Evolutionary conservation across 768 basidiomycete genomes (phyloP).

Genomic region (Rhodotorula babjevae): DNA sequence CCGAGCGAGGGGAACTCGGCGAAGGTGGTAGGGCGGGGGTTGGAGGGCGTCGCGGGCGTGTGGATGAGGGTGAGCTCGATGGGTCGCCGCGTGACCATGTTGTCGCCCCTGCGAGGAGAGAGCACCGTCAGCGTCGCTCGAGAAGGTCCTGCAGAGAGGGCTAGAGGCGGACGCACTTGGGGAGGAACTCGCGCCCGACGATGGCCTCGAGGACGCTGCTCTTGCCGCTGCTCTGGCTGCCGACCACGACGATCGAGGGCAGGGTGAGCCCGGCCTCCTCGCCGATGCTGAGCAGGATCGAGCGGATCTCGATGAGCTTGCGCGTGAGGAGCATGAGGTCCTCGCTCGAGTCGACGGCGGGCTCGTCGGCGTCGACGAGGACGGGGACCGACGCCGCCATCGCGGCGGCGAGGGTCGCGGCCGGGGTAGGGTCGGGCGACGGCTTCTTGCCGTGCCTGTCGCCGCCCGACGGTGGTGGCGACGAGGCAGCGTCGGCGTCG

Average conservation of each 20-base stretch:
- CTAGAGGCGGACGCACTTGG: constrained; percentile 66
- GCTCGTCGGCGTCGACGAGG: constrained; percentile 35
- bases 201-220: constrained; percentile 95
- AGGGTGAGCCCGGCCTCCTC: constrained; percentile 90
- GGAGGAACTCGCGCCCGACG: constrained; percentile 94
- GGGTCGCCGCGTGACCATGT: constrained; percentile 98
- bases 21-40: constrained; percentile 63
- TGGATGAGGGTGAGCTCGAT: constrained; percentile 97
- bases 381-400: constrained; percentile 15
- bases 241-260: constrained; percentile 96
- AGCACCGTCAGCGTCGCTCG: background rate
- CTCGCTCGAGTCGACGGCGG: constrained; percentile 56
- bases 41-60: constrained; percentile 62
- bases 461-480: background rate
- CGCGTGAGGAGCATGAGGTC: constrained; percentile 87
- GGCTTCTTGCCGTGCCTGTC: constrained; percentile 5
- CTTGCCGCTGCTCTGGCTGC: constrained; percentile 97
- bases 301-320: constrained; percentile 93
- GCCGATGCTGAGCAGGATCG: constrained; percentile 90
- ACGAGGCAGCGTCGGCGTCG: constrained; percentile 5
- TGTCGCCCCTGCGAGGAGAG: constrained; percentile 67
- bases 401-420: constrained; percentile 1
- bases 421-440: background rate
- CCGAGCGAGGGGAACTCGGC: constrained; percentile 91
- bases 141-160: background rate